phyloP scores from a whole-genome alignment of 139 green algal species.

The Chloropicon primus region DNA sequence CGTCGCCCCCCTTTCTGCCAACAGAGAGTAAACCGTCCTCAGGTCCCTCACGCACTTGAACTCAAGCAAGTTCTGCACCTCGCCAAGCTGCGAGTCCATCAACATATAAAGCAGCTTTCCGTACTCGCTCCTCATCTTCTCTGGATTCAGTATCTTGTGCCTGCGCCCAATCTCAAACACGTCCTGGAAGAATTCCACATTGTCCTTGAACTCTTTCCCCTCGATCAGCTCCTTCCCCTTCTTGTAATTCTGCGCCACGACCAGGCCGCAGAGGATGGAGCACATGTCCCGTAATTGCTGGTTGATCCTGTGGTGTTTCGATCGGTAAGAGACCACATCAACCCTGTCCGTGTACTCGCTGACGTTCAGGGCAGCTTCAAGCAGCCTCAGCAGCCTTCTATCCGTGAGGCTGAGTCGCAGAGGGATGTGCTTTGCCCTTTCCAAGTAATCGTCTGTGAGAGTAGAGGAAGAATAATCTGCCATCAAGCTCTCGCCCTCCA shows the following conservation, averaged over 20 bases:
- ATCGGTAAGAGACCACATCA: slow-evolving; percentile 68
- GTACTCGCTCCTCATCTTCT: slow-evolving; percentile 87
- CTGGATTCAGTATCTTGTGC: slow-evolving; percentile 85
- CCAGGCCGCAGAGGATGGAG: slow-evolving; percentile 64
- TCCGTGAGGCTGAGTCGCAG: slow-evolving; percentile 55
- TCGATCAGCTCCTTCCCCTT: slow-evolving; percentile 66
- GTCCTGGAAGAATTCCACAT: slow-evolving; percentile 33
- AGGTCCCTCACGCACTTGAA: slow-evolving; percentile 26
- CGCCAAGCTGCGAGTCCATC: slow-evolving; percentile 10
- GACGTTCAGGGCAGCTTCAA: slow-evolving; percentile 69
- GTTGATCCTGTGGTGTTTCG: slow-evolving; percentile 56
- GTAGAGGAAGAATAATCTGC: not conserved
- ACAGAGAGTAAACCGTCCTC: slow-evolving; percentile 52
- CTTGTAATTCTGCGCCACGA: slow-evolving; percentile 48
- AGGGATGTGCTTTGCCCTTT: slow-evolving; percentile 51
- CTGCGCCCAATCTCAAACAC: slow-evolving; percentile 77
- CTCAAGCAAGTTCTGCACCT: slow-evolving; percentile 66
- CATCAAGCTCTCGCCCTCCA: not conserved
- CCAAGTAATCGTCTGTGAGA: slow-evolving; percentile 18
- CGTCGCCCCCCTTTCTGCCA: slow-evolving; percentile 48
- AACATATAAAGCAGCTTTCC: slow-evolving; percentile 72
- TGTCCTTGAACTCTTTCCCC: slow-evolving; percentile 33
- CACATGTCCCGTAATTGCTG: slow-evolving; percentile 70
- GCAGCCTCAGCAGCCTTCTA: slow-evolving; percentile 56
- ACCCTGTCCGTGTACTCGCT: slow-evolving; percentile 86